Evolutionary conservation across 768 basidiomycete species (phyloP).

Genomic region (Trametes coccinea): DNA sequence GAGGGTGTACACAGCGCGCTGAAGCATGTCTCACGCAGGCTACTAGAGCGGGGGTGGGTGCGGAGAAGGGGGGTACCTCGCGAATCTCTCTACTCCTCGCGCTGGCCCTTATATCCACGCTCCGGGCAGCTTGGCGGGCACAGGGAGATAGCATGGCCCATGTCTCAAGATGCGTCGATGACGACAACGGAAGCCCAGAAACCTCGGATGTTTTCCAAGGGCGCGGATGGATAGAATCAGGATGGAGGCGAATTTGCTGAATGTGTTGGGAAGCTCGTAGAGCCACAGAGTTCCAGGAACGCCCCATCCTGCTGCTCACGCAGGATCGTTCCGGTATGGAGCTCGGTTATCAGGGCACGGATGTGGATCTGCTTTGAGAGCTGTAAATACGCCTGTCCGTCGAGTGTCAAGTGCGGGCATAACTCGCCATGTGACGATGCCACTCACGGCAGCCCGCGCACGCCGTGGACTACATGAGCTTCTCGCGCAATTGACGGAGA

Average conservation of each 20-base stretch:
- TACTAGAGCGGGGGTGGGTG: background rate
- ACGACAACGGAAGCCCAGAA: constrained; percentile 10
- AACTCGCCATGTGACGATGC: constrained; percentile 11
- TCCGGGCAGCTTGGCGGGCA: background rate
- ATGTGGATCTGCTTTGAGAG: background rate
- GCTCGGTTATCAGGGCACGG: background rate
- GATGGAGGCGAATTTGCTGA: background rate
- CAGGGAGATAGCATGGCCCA: constrained; percentile 9
- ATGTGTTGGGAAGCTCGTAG: background rate
- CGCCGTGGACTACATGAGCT: background rate
- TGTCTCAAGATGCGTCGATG: background rate
- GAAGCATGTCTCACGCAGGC: constrained; percentile 11
- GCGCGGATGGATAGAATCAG: background rate
- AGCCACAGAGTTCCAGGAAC: background rate
- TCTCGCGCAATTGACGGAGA: background rate
- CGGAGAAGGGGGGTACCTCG: background rate
- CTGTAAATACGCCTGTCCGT: background rate
- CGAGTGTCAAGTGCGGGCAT: background rate
- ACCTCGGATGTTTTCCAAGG: background rate
- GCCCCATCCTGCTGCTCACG: background rate
- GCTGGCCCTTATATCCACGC: background rate
- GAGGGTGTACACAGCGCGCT: constrained; percentile 2
- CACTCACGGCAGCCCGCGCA: background rate
- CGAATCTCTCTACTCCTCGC: background rate
- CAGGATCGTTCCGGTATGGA: background rate